A percentile compares a stretch with the other conserved stretches of the same genome.
phyloP scores from a whole-genome alignment of 768 basidiomycete genomes.

The Agrocybe praecox region DNA sequence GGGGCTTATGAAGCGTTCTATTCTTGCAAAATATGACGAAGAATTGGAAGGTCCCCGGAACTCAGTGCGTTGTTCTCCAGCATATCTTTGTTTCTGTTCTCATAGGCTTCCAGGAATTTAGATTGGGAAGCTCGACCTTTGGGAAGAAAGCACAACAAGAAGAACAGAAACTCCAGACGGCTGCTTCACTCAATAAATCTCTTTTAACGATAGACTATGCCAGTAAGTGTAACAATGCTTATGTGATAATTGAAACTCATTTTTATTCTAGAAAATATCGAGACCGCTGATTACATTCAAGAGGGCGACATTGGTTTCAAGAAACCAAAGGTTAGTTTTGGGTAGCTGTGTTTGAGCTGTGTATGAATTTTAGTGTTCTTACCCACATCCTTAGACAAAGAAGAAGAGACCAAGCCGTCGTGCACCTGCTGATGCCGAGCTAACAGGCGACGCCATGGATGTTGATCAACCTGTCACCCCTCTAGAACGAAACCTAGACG shows the following conservation, averaged over 20 bases:
- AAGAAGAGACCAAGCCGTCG: conserved; percentile 86
- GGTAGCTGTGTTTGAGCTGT: neutral
- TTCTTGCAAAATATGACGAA: conserved; percentile 94
- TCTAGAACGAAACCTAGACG: conserved; percentile 72
- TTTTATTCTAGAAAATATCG: conserved; percentile 70
- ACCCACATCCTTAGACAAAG: conserved; percentile 64
- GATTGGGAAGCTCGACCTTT: conserved; percentile 67
- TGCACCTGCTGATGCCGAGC: conserved; percentile 55
- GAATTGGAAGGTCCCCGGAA: conserved; percentile 76
- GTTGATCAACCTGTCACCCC: conserved; percentile 76
- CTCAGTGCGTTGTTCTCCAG: conserved; percentile 45
- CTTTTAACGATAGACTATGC: conserved; percentile 86
- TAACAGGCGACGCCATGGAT: conserved; percentile 66
- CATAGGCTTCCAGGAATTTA: conserved; percentile 67
- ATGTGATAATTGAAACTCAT: neutral
- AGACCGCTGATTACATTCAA: conserved; percentile 84
- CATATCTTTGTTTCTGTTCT: conserved; percentile 3
- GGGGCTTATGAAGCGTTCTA: conserved; percentile 73
- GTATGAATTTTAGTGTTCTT: neutral
- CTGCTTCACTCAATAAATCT: conserved; percentile 75
- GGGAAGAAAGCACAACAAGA: conserved; percentile 41
- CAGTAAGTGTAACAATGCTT: conserved; percentile 54
- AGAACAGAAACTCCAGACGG: conserved; percentile 51
- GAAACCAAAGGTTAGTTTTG: conserved; percentile 74
- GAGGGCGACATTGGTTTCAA: conserved; percentile 95